phyloP scores from a whole-genome alignment of 2,329 filamentous ascomycete species.

The Hyphodiscus sp. region DNA sequence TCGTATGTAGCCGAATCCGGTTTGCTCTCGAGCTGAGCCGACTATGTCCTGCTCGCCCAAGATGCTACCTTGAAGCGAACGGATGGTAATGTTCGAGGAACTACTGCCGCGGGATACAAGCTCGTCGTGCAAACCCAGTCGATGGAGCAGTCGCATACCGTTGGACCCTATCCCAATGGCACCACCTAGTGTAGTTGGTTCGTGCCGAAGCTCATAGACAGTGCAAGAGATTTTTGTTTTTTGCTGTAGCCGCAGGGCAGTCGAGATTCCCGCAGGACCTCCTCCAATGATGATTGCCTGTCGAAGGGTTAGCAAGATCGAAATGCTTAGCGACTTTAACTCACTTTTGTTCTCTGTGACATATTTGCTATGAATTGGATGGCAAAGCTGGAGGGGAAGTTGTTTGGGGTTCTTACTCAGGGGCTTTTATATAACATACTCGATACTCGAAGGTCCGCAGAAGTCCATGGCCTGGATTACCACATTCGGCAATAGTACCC shows the following conservation, averaged over 20 bases:
- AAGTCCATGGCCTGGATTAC: too few species aligned
- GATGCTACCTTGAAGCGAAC: neutral
- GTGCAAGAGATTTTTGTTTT: constrained; percentile 17
- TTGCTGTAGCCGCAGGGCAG: constrained; percentile 11
- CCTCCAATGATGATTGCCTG: constrained; percentile 17
- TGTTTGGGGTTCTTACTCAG: too few species aligned
- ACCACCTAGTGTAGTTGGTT: constrained; percentile 29
- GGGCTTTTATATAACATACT: too few species aligned
- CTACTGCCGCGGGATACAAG: constrained; percentile 13
- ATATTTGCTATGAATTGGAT: too few species aligned
- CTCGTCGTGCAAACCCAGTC: constrained; percentile 24
- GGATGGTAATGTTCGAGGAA: neutral
- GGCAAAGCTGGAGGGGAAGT: too few species aligned
- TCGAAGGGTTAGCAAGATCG: too few species aligned
- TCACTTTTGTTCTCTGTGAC: too few species aligned
- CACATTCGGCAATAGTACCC: too few species aligned
- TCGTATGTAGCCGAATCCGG: neutral
- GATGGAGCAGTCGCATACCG: constrained; percentile 25
- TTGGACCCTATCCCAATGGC: constrained; percentile 29
- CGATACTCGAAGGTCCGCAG: too few species aligned
- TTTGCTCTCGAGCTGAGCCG: neutral
- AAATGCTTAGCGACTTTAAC: too few species aligned
- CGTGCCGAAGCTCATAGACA: constrained; percentile 27
- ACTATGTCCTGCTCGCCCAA: neutral
- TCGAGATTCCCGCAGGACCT: constrained; percentile 12